Percentiles rank a stretch among this genome's conserved stretches.
phyloP scores from a whole-genome alignment of 2,329 filamentous ascomycete genomes.

The Fusarium piperis region DNA sequence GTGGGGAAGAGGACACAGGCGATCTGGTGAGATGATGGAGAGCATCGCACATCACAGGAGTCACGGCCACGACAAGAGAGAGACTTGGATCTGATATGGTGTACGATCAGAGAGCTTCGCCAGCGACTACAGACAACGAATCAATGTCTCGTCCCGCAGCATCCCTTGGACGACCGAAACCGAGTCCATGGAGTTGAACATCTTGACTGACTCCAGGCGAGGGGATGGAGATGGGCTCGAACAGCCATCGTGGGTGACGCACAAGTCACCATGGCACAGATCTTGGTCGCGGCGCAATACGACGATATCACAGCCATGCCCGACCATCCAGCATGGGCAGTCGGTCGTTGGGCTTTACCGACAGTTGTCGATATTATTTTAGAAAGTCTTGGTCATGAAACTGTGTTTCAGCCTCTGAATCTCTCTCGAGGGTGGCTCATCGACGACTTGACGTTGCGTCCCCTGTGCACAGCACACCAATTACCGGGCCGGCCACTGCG shows the following conservation, averaged over 20 bases:
- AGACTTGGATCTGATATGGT: constrained; percentile 1
- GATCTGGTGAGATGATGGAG: constrained; percentile 8
- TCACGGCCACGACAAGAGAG: background rate
- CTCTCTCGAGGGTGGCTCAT: background rate
- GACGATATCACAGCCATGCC: background rate
- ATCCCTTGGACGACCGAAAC: constrained; percentile 2
- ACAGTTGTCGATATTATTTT: background rate
- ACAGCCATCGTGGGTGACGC: background rate
- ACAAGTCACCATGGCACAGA: constrained; percentile 14
- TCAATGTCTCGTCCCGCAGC: background rate
- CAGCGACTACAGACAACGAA: background rate
- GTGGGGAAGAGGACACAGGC: background rate
- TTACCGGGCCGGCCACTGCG: constrained; percentile 12
- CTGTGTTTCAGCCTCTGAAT: background rate
- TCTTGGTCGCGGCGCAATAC: constrained; percentile 9
- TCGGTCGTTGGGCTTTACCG: background rate
- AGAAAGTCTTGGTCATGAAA: background rate
- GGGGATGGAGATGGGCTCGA: background rate
- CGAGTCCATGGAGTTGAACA: constrained; percentile 15
- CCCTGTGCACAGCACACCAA: background rate
- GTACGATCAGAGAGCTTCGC: constrained; percentile 8
- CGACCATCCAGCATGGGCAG: background rate
- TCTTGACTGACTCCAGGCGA: background rate
- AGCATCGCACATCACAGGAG: background rate
- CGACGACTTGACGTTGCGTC: background rate